These are phyloP conservation scores for Triglochin maritima DNA, from an alignment of 106 monocot species.

Conservation along the genomic window DNA sequence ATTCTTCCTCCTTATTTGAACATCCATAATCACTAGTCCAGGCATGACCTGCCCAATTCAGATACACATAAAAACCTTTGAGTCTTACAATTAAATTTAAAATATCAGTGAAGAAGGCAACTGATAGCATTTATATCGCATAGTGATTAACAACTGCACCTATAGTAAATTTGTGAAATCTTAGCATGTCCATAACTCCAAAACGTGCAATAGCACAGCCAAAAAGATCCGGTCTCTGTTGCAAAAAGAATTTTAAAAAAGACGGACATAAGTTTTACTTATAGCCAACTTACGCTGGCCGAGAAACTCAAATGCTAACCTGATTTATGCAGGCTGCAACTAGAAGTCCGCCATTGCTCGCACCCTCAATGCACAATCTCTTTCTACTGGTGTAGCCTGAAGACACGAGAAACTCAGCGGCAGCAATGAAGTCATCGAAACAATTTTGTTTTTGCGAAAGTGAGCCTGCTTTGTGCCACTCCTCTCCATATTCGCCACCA, in stretches of 20 bases:
- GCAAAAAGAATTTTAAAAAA: too few relatives aligned
- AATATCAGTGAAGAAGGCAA: not conserved
- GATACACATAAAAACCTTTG: not conserved
- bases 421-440: conserved; percentile 90
- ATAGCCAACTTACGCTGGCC: too few relatives aligned
- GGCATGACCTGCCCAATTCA: conserved; percentile 78
- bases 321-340: conserved; percentile 95
- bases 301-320: conserved; percentile 17
- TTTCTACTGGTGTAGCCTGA: conserved; percentile 53
- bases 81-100: not conserved
- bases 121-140: not conserved
- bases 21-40: conserved; percentile 97
- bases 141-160: conserved; percentile 21
- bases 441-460: conserved; percentile 89
- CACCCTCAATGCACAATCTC: conserved; percentile 84
- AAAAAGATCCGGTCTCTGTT: conserved; percentile 89
- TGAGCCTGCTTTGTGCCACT: conserved; percentile 89
- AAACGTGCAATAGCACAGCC: conserved; percentile 95
- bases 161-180: conserved; percentile 96
- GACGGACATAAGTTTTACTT: too few relatives aligned
- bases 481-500: conserved; percentile 98
- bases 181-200: conserved; percentile 99
- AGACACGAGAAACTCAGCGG: conserved; percentile 72
- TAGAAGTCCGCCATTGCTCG: conserved; percentile 94
- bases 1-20: conserved; percentile 79